phyloP scores from a whole-genome alignment of 768 basidiomycete genomes.

The Asterophora lycoperdoides region DNA sequence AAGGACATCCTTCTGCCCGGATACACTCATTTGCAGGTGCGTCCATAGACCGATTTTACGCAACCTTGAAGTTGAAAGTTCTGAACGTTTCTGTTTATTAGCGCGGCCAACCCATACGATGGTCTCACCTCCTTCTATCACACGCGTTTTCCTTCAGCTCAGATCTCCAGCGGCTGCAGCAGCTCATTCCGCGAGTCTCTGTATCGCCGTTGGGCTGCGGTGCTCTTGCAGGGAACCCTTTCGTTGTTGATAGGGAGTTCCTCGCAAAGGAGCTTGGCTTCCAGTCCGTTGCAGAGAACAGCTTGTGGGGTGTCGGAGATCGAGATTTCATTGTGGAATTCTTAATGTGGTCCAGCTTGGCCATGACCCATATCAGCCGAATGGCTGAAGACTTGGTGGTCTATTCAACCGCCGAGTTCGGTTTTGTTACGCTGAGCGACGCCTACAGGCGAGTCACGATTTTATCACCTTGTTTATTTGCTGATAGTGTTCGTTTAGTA shows the following conservation, averaged over 20 bases:
- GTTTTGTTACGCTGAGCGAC: conserved; percentile 93
- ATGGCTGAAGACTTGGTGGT: conserved; percentile 96
- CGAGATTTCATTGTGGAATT: conserved; percentile 97
- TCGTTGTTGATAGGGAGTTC: conserved; percentile 89
- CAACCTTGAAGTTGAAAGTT: background rate
- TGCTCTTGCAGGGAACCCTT: conserved; percentile 95
- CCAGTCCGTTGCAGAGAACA: conserved; percentile 86
- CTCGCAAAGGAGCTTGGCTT: conserved; percentile 90
- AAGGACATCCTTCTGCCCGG: conserved; percentile 89
- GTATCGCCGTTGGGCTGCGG: conserved; percentile 92
- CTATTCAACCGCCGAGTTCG: conserved; percentile 96
- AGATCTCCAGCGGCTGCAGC: conserved; percentile 80
- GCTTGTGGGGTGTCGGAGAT: conserved; percentile 94
- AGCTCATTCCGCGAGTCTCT: conserved; percentile 86
- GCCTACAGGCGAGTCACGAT: conserved; percentile 75
- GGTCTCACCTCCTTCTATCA: conserved; percentile 95
- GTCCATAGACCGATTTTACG: background rate
- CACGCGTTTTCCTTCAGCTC: conserved; percentile 92
- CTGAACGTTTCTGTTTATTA: conserved; percentile 25
- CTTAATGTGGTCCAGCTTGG: conserved; percentile 91
- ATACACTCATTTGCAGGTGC: conserved; percentile 95
- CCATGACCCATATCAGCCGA: conserved; percentile 91
- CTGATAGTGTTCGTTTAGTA: conserved; percentile 44
- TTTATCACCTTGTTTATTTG: background rate
- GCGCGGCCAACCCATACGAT: conserved; percentile 98